Base-by-base conservation (phyloP, 345 rosid species). In the Salix caprea region DNA sequence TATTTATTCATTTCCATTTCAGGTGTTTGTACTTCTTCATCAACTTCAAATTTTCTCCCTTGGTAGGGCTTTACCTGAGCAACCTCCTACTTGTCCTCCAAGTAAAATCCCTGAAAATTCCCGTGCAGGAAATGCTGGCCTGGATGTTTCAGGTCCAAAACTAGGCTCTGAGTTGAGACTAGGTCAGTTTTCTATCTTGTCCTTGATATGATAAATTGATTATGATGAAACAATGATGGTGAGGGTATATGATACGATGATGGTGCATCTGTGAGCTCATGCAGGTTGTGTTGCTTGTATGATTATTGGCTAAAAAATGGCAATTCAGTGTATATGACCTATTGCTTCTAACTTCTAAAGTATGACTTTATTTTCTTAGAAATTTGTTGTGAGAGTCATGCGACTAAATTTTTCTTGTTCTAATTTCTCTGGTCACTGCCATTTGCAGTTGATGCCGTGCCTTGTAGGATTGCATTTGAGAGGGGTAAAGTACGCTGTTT, bases 381-480 rank as follows among this genome's bases (percentile, higher is more conserved):
- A 12, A 61, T 30, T 42, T 34, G 8, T 32, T 39, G 16, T 28
- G 64, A 67, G 74, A 71, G 52, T 78, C 64, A 48, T 69, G 48
- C 39, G 18, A 68, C 67, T 62, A 61, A 69, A 61, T 19, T 28
- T 65, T 75, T 75, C 80, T 48, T 67, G 24, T 44, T 72, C 78
- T 67, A 69, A 60, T 74, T 74, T 64, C 75, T 78, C 79, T 74
- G 81, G 34, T 84, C 73, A 46, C 70, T 72, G 67, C 74, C 40
- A 30, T 86, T 75, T 86, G 91, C 92, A 96, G 99, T 86, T 84
- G 94, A 88, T 88, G 90, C 96, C 19, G 83, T 96, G 81, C 91
- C 94, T 37, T 94, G 99, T 83, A 84, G 96, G 85, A 91, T 94
- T 81, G 94, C 98, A 77, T 96, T 96, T 76, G 98, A 94, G 84